Evolutionary conservation across 1,284 basidiomycete genomes (phyloP).

Genomic region (Ustilago cynodontis): DNA sequence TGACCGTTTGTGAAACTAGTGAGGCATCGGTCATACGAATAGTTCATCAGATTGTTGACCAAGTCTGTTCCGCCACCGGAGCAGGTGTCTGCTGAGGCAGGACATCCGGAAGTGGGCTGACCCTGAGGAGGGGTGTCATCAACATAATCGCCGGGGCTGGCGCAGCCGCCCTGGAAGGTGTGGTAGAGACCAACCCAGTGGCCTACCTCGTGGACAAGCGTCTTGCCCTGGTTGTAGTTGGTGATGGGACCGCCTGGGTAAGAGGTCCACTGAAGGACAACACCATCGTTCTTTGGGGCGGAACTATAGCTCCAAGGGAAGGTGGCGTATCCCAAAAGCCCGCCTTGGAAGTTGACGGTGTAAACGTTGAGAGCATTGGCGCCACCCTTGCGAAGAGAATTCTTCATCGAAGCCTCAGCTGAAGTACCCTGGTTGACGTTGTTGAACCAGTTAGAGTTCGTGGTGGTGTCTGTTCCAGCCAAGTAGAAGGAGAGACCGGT

Average conservation of each 20-base stretch:
- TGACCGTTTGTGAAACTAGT: slow-evolving; percentile 33
- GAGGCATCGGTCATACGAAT: slow-evolving; percentile 29
- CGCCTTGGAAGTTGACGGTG: slow-evolving; percentile 70
- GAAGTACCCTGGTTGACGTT: slow-evolving; percentile 72
- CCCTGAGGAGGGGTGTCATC: slow-evolving; percentile 73
- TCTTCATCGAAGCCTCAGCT: slow-evolving; percentile 75
- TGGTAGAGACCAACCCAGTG: slow-evolving; percentile 74
- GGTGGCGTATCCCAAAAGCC: slow-evolving; percentile 71
- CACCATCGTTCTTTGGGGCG: slow-evolving; percentile 70
- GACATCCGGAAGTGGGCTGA: slow-evolving; percentile 46
- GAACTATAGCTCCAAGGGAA: slow-evolving; percentile 70
- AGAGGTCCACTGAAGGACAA: slow-evolving; percentile 26
- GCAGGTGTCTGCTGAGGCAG: slow-evolving; percentile 43
- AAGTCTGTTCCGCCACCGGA: slow-evolving; percentile 42
- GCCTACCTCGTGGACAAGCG: slow-evolving; percentile 74
- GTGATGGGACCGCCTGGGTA: slow-evolving; percentile 72
- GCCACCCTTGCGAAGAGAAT: slow-evolving; percentile 72
- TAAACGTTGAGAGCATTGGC: slow-evolving; percentile 74
- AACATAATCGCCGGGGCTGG: slow-evolving; percentile 73
- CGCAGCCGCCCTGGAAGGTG: slow-evolving; percentile 76
- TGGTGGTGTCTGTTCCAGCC: slow-evolving; percentile 68
- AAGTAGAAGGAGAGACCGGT: slow-evolving; percentile 73
- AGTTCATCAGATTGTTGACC: slow-evolving; percentile 49
- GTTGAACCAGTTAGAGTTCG: slow-evolving; percentile 75
- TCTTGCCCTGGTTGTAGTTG: slow-evolving; percentile 74